Percentiles rank a stretch among this genome's conserved stretches.
Conservation (phyloP, 129 eudicot species). For the Escallonia rubra region DNA sequence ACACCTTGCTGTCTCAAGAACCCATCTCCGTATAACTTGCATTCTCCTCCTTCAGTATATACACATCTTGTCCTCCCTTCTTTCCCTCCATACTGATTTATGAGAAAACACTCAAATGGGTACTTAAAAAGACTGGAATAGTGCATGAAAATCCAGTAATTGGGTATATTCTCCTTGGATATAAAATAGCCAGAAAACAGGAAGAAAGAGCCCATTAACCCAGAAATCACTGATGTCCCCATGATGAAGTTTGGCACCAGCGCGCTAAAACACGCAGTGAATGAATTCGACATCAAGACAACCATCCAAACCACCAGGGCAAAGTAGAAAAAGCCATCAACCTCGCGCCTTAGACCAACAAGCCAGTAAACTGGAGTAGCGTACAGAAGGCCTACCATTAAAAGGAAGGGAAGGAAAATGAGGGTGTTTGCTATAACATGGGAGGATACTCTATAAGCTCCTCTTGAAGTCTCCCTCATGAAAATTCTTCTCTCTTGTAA, state of each 20-base stretch:
- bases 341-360: slow-evolving; percentile 51
- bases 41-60: slow-evolving; percentile 42
- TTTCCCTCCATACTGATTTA: slow-evolving; percentile 86
- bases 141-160: slow-evolving; percentile 90
- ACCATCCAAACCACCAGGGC: slow-evolving; percentile 85
- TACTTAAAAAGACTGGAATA: slow-evolving; percentile 88
- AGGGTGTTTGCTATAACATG: slow-evolving; percentile 86
- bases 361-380: slow-evolving; percentile 72
- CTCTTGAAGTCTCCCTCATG: slow-evolving; percentile 78
- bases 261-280: slow-evolving; percentile 85
- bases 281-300: slow-evolving; percentile 74
- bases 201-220: slow-evolving; percentile 92
- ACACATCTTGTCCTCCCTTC: slow-evolving; percentile 50
- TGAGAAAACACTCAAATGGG: slow-evolving; percentile 89
- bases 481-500: slow-evolving; percentile 75
- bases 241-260: slow-evolving; percentile 90
- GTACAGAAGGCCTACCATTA: slow-evolving; percentile 58
- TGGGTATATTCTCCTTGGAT: slow-evolving; percentile 68
- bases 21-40: slow-evolving; percentile 61
- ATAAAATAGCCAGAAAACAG: slow-evolving; percentile 92
- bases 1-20: slow-evolving; percentile 67
- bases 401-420: slow-evolving; percentile 79
- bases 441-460: slow-evolving; percentile 83
- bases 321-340: slow-evolving; percentile 64
- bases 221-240: slow-evolving; percentile 83